A percentile compares a stretch with the other conserved stretches of the same genome.
Evolutionary conservation across 2,329 filamentous ascomycete genomes (phyloP).

Genomic region (Phyllachora maydis): DNA sequence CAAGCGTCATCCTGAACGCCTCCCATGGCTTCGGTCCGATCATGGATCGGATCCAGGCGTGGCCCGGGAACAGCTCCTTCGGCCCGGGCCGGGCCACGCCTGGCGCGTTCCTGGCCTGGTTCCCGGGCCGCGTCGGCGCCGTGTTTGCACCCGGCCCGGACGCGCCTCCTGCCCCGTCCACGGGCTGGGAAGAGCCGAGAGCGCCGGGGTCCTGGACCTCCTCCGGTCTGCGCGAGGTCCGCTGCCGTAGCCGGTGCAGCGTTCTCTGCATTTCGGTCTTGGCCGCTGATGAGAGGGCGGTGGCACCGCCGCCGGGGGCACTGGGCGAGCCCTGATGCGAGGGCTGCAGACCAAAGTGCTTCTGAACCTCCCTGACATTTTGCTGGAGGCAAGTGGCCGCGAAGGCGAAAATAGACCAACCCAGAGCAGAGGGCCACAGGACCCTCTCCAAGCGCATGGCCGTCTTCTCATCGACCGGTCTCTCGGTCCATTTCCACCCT

Average conservation of each 20-base stretch:
- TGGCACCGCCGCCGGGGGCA: constrained; percentile 3
- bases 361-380: constrained; percentile 19
- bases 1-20: constrained; percentile 14
- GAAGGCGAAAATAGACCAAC: constrained; percentile 29
- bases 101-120: constrained; percentile 3
- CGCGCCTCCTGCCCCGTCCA: background rate
- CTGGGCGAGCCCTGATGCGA: constrained; percentile 1
- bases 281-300: constrained; percentile 9
- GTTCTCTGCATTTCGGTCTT: constrained; percentile 13
- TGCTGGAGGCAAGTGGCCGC: constrained; percentile 23
- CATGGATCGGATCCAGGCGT: constrained; percentile 5
- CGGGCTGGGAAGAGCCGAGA: constrained; percentile 3
- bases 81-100: constrained; percentile 5
- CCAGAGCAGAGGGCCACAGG: constrained; percentile 30
- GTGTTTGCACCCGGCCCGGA: background rate
- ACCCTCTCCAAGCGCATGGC: constrained; percentile 23
- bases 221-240: constrained; percentile 6
- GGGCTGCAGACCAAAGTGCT: constrained; percentile 20
- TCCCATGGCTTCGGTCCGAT: constrained; percentile 14
- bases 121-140: background rate
- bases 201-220: constrained; percentile 5
- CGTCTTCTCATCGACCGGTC: constrained; percentile 23
- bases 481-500: constrained; percentile 24
- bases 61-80: constrained; percentile 5
- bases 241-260: constrained; percentile 8